phyloP scores from a whole-genome alignment of 2,329 filamentous ascomycete species.

The Beauveria scarabaeidicola region DNA sequence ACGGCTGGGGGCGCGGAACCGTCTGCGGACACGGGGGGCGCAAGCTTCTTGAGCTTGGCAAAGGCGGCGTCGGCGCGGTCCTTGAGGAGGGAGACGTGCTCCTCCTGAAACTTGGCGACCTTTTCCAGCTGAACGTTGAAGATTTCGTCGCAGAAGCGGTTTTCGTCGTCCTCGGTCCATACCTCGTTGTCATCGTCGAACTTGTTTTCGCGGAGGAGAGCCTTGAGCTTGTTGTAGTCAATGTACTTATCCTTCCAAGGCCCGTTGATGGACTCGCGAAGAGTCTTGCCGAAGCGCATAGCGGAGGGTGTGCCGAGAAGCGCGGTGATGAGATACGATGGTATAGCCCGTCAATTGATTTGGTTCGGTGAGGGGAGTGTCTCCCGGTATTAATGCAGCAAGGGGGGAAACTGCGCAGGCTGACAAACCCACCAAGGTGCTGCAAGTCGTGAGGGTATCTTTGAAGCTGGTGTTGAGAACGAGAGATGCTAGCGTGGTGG shows the following conservation, averaged over 20 bases:
- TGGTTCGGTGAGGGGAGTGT: background rate
- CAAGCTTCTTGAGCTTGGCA: conserved; percentile 71
- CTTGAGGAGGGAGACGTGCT: conserved; percentile 56
- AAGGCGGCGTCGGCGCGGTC: conserved; percentile 47
- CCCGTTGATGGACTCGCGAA: conserved; percentile 68
- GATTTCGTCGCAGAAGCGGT: conserved; percentile 86
- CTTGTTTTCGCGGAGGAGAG: conserved; percentile 70
- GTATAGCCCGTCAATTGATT: background rate
- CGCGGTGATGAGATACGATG: background rate
- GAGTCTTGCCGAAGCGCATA: conserved; percentile 92
- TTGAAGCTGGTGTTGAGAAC: background rate
- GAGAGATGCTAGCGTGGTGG: background rate
- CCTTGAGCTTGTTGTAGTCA: conserved; percentile 90
- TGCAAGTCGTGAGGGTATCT: background rate
- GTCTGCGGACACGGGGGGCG: conserved; percentile 39
- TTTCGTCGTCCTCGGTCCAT: conserved; percentile 94
- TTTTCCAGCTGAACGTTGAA: conserved; percentile 94
- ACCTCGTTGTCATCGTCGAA: conserved; percentile 52
- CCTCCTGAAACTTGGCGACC: conserved; percentile 79
- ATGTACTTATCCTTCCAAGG: conserved; percentile 94
- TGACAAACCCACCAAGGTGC: background rate
- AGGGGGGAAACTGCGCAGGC: background rate
- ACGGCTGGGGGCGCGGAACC: conserved; percentile 32
- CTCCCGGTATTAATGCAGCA: background rate
- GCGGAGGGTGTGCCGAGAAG: conserved; percentile 15